Base-by-base conservation (phyloP, 306 rosid genomes). In the Alnus glutinosa region DNA sequence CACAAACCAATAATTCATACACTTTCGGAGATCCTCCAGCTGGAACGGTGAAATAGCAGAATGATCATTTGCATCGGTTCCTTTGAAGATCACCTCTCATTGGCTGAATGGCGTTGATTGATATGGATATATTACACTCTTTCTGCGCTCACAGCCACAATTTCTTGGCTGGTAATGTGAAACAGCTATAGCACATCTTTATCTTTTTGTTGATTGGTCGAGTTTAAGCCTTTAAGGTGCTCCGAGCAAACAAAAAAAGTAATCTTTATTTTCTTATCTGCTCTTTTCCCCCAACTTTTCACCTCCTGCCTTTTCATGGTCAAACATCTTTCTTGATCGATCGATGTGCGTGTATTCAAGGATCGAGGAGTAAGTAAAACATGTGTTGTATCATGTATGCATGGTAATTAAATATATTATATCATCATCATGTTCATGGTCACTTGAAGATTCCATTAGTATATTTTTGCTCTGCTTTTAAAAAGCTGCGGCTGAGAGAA, bases 11-110 rank as follows among this genome's bases (percentile, higher is more conserved):
- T 88, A 86, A 88, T 88, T 87, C 82, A 82, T 3, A 39, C 62
- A 79, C 85, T 86, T 83, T 55, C 71, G 36, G 36, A 83, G 88
- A 85, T 83, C 77, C 79, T 84, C 77, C 92, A 88, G 90, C 90
- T 87, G 89, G 86, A 88, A 85, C 52, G 42, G 16, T 52, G 79
- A 58, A 46, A 11, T 76, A 1, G 77, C 54, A 37, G 30, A 15
- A 18, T 3, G 16, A 67, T 44, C 32, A 19, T 42, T 55, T 19
- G n/a, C 66, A 61, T 14, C 36, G 58, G 80, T 79, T 37, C 84
- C 83, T 75, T 55, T 66, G 23, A 71, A 48, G 50, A 36, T 46
- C 16, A 46, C 30, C 2, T 23, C 4, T 49, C 9, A 80, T 80
- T 72, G 81, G 72, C 16, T 34, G 49, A 30, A 51, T 52, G 73